A percentile compares a stretch with the other conserved stretches of the same genome.
Evolutionary conservation across 2,329 filamentous ascomycete species (phyloP).

Genomic region (Blumeriella jaapii): DNA sequence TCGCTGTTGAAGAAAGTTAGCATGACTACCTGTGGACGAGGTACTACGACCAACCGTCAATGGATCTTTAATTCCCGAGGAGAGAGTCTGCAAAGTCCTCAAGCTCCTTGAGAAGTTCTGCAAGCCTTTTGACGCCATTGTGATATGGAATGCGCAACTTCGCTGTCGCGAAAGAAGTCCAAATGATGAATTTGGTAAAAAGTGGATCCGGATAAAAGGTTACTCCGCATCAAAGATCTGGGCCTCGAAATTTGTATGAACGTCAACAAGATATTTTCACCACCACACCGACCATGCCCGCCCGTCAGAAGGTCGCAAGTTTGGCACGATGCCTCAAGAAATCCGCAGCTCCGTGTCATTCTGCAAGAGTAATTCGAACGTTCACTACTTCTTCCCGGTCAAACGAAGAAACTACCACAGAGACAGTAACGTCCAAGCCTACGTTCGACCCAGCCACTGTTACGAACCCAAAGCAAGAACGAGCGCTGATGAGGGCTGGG

Average conservation of each 20-base stretch:
- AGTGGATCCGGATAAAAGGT: too few relatives aligned
- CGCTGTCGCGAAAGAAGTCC: too few relatives aligned
- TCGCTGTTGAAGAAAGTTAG: conserved; percentile 30
- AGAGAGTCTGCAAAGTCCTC: conserved; percentile 17
- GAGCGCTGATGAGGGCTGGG: conserved; percentile 55
- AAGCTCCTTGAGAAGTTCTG: conserved; percentile 23
- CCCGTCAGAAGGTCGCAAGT: conserved; percentile 45
- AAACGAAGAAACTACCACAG: conserved; percentile 27
- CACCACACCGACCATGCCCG: conserved; percentile 38
- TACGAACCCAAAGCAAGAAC: conserved; percentile 50
- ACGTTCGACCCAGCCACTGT: conserved; percentile 59
- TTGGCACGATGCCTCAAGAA: conserved; percentile 41
- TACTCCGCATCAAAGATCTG: too few relatives aligned
- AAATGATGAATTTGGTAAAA: too few relatives aligned
- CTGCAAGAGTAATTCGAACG: conserved; percentile 19
- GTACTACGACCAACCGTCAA: conserved; percentile 26
- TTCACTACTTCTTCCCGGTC: conserved; percentile 28
- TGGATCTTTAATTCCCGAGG: conserved; percentile 27
- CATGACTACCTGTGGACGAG: not conserved
- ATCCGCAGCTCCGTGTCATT: conserved; percentile 23
- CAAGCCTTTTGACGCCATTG: conserved; percentile 26
- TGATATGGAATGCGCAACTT: conserved; percentile 11
- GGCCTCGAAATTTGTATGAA: conserved; percentile 20
- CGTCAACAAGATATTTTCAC: conserved; percentile 14
- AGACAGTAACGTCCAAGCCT: conserved; percentile 27